Evolutionary conservation across 768 basidiomycete genomes (phyloP).

Genomic region (Clitopilus hobsonii): DNA sequence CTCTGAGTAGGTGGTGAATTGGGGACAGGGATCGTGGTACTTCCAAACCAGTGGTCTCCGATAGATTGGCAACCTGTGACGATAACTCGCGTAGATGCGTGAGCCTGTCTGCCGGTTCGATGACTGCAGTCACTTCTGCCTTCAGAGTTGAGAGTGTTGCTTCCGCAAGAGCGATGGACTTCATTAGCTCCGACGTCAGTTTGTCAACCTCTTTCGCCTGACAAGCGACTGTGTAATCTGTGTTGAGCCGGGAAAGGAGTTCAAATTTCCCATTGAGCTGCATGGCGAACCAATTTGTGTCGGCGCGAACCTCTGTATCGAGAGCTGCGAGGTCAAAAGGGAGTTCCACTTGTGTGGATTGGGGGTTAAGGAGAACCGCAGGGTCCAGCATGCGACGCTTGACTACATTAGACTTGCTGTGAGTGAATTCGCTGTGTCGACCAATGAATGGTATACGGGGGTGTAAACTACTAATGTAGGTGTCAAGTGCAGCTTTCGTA

Average conservation of each 20-base stretch:
- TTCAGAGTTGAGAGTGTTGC: constrained; percentile 37
- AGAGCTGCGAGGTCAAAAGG: constrained; percentile 56
- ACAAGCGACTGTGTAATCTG: constrained; percentile 45
- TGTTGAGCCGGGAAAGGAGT: constrained; percentile 39
- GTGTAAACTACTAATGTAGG: constrained; percentile 45
- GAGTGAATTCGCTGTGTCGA: constrained; percentile 17
- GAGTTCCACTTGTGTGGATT: constrained; percentile 29
- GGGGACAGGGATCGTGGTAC: constrained; percentile 46
- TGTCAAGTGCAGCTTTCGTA: constrained; percentile 38
- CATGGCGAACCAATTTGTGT: constrained; percentile 67
- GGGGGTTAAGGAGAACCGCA: constrained; percentile 32
- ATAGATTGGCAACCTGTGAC: neutral
- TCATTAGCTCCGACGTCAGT: constrained; percentile 28
- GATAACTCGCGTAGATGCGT: neutral
- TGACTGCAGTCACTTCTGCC: constrained; percentile 23
- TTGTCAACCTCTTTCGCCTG: constrained; percentile 52
- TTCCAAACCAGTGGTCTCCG: constrained; percentile 24
- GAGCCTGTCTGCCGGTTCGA: constrained; percentile 18
- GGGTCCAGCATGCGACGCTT: constrained; percentile 30
- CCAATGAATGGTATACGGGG: constrained; percentile 57
- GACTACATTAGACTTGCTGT: constrained; percentile 15
- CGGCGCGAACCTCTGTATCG: constrained; percentile 62
- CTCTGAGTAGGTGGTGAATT: constrained; percentile 48
- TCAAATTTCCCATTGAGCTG: constrained; percentile 53
- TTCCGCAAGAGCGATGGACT: constrained; percentile 33